Evolutionary conservation across 164 flowering plant species (phyloP).

Genomic region (Cinnamomum chago): DNA sequence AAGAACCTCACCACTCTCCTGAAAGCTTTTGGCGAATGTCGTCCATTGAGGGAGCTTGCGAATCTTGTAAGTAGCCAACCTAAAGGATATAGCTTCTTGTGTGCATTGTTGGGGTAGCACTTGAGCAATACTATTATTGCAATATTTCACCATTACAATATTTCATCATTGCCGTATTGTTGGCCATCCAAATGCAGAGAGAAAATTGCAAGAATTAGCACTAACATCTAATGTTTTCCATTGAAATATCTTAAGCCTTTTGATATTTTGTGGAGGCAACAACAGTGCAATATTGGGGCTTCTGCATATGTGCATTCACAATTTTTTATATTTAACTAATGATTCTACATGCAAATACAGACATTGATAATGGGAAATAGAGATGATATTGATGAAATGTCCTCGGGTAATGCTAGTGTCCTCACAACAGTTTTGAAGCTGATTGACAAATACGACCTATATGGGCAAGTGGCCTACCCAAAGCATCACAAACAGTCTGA

Average conservation of each 20-base stretch:
- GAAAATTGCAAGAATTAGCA: not conserved
- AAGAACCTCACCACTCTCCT: constrained; percentile 88
- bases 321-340: not conserved
- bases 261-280: not conserved
- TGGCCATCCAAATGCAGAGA: not conserved
- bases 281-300: not conserved
- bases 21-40: constrained; percentile 94
- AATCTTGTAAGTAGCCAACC: constrained; percentile 64
- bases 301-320: not conserved
- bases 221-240: not conserved
- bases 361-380: constrained; percentile 94
- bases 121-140: not conserved
- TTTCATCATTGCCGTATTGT: not conserved
- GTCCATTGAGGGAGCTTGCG: constrained; percentile 82
- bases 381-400: constrained; percentile 90
- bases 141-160: not conserved
- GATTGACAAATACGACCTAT: constrained; percentile 88
- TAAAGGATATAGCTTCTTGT: not conserved
- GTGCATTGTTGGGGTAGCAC: not conserved
- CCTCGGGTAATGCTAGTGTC: constrained; percentile 71
- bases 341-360: constrained; percentile 28
- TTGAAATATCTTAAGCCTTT: too few relatives aligned
- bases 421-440: constrained; percentile 78
- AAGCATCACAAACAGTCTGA: constrained; percentile 94
- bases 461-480: constrained; percentile 92